Evolutionary conservation across 164 flowering plant genomes (phyloP).

Genomic region (Chimonanthus praecox): DNA sequence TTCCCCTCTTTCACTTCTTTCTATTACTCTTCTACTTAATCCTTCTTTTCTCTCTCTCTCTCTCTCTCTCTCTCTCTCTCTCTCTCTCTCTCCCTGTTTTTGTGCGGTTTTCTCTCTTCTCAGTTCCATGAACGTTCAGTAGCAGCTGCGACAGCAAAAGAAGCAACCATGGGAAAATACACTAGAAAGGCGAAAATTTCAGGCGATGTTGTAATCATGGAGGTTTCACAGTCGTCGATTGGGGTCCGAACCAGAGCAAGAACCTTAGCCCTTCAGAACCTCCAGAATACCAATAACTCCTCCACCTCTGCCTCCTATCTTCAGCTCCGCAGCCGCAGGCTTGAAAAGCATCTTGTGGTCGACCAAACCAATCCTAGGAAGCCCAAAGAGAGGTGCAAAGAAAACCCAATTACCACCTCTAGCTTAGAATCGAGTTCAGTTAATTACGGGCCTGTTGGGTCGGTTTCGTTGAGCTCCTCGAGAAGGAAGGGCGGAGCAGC

Average conservation of each 20-base stretch:
- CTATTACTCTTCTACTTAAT: no score
- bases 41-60: no score
- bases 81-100: no score
- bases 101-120: background rate
- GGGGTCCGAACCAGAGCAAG: constrained; percentile 81
- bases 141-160: background rate
- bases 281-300: constrained; percentile 12
- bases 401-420: constrained; percentile 12
- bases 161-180: constrained; percentile 56
- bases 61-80: no score
- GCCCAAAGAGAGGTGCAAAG: constrained; percentile 5
- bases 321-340: constrained; percentile 70
- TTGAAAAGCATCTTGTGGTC: constrained; percentile 32
- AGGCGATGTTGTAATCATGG: constrained; percentile 50
- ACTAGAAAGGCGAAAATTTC: constrained; percentile 61
- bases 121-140: background rate
- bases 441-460: constrained; percentile 24
- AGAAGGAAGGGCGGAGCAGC: background rate
- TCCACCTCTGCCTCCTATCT: constrained; percentile 37
- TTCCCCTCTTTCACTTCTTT: no score
- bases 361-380: constrained; percentile 1
- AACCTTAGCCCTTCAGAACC: constrained; percentile 66
- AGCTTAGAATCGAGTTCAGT: constrained; percentile 18
- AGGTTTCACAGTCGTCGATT: constrained; percentile 21
- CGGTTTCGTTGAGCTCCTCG: constrained; percentile 14